Evolutionary conservation across 768 basidiomycete species (phyloP), one percentile per base, ranked within the genome.

Genomic region (Trametes punicea): DNA sequence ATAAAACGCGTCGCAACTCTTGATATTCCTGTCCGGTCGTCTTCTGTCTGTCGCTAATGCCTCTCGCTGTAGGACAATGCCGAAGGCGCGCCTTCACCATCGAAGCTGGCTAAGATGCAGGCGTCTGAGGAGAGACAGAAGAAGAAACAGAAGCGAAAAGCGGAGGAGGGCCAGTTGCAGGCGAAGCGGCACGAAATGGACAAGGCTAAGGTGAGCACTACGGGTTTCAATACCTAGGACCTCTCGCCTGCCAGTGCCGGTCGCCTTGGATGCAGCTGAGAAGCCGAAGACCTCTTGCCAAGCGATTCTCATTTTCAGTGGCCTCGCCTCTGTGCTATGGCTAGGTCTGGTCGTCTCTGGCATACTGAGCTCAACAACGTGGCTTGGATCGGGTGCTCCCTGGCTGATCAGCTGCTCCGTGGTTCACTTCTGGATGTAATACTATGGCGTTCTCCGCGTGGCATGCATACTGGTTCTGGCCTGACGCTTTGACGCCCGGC

Each of bases 101-200:
- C 69, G 29, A 70, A 67, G 44, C 18, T 67, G 9, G 65, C 69
- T 3, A 75, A 73, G 52, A 65, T 73, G 21, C 72, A 77, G 40
- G 70, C 74, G 13, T 70, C 68, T 3, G 71, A 69, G 15, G 73
- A 75, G 38, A 70, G 75, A 30, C 70, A 73, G 46, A 66, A 76
- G 57, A 76, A 78, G 71, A 77, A 77, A 46, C 76, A 74, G 66
- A 78, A 78, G 46, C 77, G 88, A 46, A 90, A 83, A 67, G 85
- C 73, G 0, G 86, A 84, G 3, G 90, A 90, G 62, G 82, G 80
- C 2, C 79, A 88, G 61, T 73, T 93, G 26, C 79, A 83, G 25
- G 78, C 71, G 42, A 89, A 86, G 75, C 75, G 90, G 59, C 81
- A 87, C 64, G 88, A 85, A 65, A 90, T 94, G 86, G 88, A 92